These are phyloP conservation scores for Adansonia madagascariensis DNA, from an alignment of 441 rosid genomes.

Conservation along the genomic window DNA sequence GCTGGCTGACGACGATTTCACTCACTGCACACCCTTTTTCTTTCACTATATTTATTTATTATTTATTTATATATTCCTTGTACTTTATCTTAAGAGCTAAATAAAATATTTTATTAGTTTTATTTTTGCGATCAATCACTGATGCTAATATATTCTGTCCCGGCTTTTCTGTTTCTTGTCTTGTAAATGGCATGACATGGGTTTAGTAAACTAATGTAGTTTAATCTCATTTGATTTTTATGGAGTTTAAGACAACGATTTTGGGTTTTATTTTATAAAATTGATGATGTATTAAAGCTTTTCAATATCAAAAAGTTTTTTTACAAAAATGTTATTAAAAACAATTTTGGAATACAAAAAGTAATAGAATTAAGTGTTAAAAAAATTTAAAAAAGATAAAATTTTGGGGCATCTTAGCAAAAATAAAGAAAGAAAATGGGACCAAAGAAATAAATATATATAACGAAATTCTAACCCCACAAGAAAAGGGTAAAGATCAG, in stretches of 20 bases:
- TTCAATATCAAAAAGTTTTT: not conserved
- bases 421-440: not conserved
- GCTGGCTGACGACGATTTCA: not conserved
- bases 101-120: not conserved
- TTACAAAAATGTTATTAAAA: no score
- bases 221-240: not conserved
- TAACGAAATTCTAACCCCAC: not conserved
- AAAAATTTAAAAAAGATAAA: no score
- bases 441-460: no score
- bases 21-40: not conserved
- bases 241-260: no score
- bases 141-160: not conserved
- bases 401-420: not conserved
- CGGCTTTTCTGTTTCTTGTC: conserved; percentile 32
- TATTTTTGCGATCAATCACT: not conserved
- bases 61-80: not conserved
- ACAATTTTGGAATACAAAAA: no score
- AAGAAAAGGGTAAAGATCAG: not conserved
- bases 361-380: no score
- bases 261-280: no score
- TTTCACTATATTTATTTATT: not conserved
- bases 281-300: no score
- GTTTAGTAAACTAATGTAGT: not conserved
- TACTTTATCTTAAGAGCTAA: not conserved
- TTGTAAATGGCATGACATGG: conserved; percentile 16